Conservation (phyloP, 2,329 filamentous ascomycete species). For the Ophiostoma pallidulum region DNA sequence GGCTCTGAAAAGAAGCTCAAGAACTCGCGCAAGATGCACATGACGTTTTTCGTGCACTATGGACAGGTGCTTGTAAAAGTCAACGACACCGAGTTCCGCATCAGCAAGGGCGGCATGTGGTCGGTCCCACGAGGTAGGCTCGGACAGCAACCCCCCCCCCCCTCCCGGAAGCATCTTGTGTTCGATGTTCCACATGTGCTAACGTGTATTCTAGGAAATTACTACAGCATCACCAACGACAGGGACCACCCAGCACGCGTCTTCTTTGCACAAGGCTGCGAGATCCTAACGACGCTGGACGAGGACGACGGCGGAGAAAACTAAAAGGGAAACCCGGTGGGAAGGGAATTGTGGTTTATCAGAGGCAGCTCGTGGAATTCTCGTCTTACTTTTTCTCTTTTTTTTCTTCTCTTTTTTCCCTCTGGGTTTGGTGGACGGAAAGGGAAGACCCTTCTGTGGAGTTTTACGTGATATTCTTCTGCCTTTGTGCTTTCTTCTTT, state of each 20-base stretch:
- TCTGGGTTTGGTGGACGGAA: too few species aligned
- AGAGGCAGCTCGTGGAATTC: too few species aligned
- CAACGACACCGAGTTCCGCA: constrained; percentile 66
- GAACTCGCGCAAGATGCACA: constrained; percentile 92
- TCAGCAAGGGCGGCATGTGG: constrained; percentile 81
- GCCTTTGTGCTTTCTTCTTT: too few species aligned
- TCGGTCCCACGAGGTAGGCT: constrained; percentile 86
- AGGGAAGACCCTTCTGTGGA: too few species aligned
- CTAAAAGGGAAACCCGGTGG: neutral
- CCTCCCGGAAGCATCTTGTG: constrained; percentile 8
- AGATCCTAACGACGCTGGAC: constrained; percentile 28
- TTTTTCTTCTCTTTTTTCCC: too few species aligned
- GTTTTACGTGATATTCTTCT: too few species aligned
- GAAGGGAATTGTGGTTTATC: too few species aligned
- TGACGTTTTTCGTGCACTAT: constrained; percentile 85
- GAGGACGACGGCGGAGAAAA: constrained; percentile 11
- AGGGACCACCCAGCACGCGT: constrained; percentile 62
- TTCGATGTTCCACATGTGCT: neutral
- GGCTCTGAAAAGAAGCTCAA: constrained; percentile 79
- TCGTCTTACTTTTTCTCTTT: too few species aligned
- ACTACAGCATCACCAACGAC: constrained; percentile 84
- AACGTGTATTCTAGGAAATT: constrained; percentile 56
- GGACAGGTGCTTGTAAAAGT: constrained; percentile 76
- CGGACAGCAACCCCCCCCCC: neutral
- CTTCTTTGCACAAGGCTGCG: constrained; percentile 89